Base-by-base conservation (phyloP, 192 early-diverging fungal species). In the Rhizophlyctis rosea region DNA sequence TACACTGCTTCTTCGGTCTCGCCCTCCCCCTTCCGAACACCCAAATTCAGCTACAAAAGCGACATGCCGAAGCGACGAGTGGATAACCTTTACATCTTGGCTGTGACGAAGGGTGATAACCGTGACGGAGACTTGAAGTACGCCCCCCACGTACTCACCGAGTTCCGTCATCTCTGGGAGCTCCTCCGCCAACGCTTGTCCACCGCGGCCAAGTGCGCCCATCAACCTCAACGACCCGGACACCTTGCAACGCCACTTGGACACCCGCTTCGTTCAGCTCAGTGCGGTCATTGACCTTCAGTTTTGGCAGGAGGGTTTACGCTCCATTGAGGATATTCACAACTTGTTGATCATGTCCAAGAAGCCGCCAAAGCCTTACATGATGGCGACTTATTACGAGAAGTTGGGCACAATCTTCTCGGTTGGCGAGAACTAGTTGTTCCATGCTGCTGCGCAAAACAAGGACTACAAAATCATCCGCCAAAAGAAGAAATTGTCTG, bases 321-420 rank as follows among this genome's bases (percentile, higher is more conserved):
- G 90, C 61, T 92, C 92, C 33, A 85, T 98, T 49, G 97, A 99
- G 83, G 97, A 99, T 78, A 94, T 99, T 54, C 88, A 96, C 81
- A 88, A 89, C 64, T 78, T 99, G 57, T 80, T 99, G 59, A 61
- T 57, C 56, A 73, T 77, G 31, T 85, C 92, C 54, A 95, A 98
- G 83, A 88, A 92, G 61, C 86, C 91, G 47, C 90, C 93, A 73
- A 95, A 98, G 81, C 83, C 91, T 13, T 80, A 82, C 70, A 94
- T 95, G 82, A 90, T 98, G 88, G 94, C 94, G 54, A 95, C 94
- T 84, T 99, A 98, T 74, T 98, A 98, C 82, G 92, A 98, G 66
- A 97, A 96, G 80, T 81, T 99, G 36, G 92, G 96, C 24, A 87
- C 87, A 62, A 95, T 99, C 70, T 95, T 99, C 76, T 87, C 91